Evolutionary conservation across 2,329 filamentous ascomycete genomes (phyloP).

Genomic region (Aspergillus jensenii): DNA sequence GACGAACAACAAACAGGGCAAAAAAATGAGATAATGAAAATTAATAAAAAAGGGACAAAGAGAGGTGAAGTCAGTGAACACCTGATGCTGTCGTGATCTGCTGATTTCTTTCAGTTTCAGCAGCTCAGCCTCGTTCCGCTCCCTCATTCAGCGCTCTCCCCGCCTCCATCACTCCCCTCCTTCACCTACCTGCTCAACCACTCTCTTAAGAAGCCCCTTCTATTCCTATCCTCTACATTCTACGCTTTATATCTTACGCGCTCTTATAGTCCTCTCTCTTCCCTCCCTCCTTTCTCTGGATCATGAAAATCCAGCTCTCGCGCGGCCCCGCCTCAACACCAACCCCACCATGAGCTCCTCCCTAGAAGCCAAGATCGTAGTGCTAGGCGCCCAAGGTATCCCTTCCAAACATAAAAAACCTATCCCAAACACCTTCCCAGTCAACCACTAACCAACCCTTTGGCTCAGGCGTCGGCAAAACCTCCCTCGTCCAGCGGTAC

Average conservation of each 20-base stretch:
- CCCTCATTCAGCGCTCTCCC: background rate
- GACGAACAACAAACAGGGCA: too few relatives aligned
- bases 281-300: constrained; percentile 14
- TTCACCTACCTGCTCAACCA: background rate
- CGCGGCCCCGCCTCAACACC: constrained; percentile 25
- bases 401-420: background rate
- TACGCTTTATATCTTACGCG: background rate
- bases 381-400: constrained; percentile 52
- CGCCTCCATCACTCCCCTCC: background rate
- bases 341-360: constrained; percentile 46
- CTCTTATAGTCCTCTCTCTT: background rate
- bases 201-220: too few relatives aligned
- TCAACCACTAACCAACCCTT: constrained; percentile 2
- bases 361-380: constrained; percentile 54
- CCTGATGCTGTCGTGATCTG: background rate
- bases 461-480: constrained; percentile 51
- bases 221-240: background rate
- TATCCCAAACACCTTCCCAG: background rate
- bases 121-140: background rate
- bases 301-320: constrained; percentile 31
- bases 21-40: too few relatives aligned
- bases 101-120: background rate
- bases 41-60: too few relatives aligned
- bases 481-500: constrained; percentile 52
- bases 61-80: too few relatives aligned